phyloP scores from a whole-genome alignment of 2,329 filamentous ascomycete species.

The Phialophora chinensis region DNA sequence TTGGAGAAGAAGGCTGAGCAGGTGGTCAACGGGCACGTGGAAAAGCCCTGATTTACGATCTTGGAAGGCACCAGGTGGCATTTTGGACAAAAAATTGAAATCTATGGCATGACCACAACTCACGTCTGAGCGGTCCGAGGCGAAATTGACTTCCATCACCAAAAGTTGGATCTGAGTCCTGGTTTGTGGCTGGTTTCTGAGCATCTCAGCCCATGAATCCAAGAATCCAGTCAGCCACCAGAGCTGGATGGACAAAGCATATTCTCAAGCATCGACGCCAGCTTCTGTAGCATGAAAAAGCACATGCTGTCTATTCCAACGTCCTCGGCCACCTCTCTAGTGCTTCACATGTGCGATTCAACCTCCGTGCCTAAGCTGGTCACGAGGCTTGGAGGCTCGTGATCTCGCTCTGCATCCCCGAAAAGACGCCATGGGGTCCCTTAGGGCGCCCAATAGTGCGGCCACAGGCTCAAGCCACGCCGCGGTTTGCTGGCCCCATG shows the following conservation, averaged over 20 bases:
- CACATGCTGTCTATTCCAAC: neutral
- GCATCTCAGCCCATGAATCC: neutral
- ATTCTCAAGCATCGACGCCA: neutral
- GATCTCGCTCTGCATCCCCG: neutral
- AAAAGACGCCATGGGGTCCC: neutral
- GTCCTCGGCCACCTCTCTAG: neutral
- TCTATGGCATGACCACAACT: neutral
- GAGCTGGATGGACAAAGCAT: neutral
- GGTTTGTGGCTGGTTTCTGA: neutral
- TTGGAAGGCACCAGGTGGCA: neutral
- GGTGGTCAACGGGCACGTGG: conserved; percentile 29
- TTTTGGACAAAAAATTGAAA: neutral
- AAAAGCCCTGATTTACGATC: neutral
- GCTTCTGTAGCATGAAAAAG: neutral
- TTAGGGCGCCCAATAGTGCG: neutral
- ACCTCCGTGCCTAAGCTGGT: neutral
- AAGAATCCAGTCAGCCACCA: neutral
- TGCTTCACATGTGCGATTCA: neutral
- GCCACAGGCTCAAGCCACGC: neutral
- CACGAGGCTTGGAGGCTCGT: neutral
- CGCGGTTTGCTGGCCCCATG: neutral
- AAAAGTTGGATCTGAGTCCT: neutral
- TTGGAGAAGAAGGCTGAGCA: conserved; percentile 47
- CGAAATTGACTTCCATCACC: neutral
- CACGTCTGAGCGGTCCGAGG: neutral